Evolutionary conservation across 805 yeast species (phyloP).

Genomic region (Zygosaccharomyces siamensis): DNA sequence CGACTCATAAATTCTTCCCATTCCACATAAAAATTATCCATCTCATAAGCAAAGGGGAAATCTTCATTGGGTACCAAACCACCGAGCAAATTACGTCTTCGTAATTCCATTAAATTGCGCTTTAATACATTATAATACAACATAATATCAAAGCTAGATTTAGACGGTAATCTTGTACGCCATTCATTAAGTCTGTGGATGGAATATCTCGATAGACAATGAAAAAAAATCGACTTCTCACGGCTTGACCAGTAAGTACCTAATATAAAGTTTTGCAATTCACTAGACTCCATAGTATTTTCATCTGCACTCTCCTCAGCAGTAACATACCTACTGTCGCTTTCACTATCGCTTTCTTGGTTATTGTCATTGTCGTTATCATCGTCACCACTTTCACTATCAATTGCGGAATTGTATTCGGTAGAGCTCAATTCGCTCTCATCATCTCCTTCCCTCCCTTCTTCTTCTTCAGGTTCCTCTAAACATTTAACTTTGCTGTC

Average conservation of each 20-base stretch:
- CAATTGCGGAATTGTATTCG: background rate
- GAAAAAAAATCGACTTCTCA: slow-evolving; percentile 33
- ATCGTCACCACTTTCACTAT: slow-evolving; percentile 9
- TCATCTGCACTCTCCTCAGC: slow-evolving; percentile 8
- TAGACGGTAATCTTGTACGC: slow-evolving; percentile 18
- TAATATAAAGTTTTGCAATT: slow-evolving; percentile 2
- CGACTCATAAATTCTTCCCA: slow-evolving; percentile 27
- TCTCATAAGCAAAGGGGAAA: slow-evolving; percentile 34
- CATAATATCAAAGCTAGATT: slow-evolving; percentile 29
- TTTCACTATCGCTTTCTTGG: slow-evolving; percentile 7
- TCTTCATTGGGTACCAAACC: slow-evolving; percentile 21
- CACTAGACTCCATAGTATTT: slow-evolving; percentile 2
- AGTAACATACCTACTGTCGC: slow-evolving; percentile 6
- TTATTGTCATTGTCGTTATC: slow-evolving; percentile 13
- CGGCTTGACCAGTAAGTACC: slow-evolving; percentile 28
- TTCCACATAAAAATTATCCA: slow-evolving; percentile 26
- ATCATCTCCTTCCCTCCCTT: background rate
- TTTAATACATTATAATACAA: slow-evolving; percentile 25
- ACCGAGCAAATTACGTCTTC: slow-evolving; percentile 15
- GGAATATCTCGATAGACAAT: slow-evolving; percentile 26
- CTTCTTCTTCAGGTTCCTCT: slow-evolving; percentile 5
- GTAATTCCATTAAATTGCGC: slow-evolving; percentile 17
- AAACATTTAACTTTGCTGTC: slow-evolving; percentile 17
- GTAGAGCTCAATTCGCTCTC: background rate
- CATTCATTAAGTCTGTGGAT: slow-evolving; percentile 34